Percentiles rank a stretch among this genome's conserved stretches.
Evolutionary conservation across 306 rosid genomes (phyloP).

Genomic region (Nissolia schottii): DNA sequence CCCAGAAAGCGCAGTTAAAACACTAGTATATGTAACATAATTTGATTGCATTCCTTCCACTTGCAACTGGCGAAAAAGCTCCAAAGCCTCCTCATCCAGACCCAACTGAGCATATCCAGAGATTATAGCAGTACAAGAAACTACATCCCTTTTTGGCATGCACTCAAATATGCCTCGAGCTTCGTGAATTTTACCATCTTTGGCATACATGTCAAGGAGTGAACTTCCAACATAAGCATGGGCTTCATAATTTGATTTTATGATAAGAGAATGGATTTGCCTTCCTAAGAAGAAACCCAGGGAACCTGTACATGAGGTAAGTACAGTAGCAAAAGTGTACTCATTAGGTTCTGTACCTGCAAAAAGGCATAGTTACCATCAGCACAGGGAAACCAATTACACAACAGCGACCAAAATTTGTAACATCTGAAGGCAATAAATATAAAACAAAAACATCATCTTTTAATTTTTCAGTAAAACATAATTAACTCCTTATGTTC

Average conservation of each 20-base stretch:
- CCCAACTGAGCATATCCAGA: slow-evolving; percentile 90
- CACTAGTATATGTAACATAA: slow-evolving; percentile 75
- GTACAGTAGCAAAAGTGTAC: slow-evolving; percentile 75
- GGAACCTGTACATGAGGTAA: slow-evolving; percentile 67
- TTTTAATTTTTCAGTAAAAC: neutral
- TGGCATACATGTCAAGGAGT: slow-evolving; percentile 92
- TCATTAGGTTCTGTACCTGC: slow-evolving; percentile 79
- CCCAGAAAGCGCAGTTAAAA: slow-evolving; percentile 80
- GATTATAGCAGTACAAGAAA: slow-evolving; percentile 79
- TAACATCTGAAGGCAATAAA: neutral
- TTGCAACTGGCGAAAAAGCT: slow-evolving; percentile 59
- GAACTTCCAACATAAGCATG: slow-evolving; percentile 88
- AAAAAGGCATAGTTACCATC: neutral
- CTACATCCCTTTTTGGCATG: slow-evolving; percentile 84
- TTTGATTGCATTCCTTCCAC: slow-evolving; percentile 75
- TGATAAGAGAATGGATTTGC: slow-evolving; percentile 68
- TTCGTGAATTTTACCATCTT: slow-evolving; percentile 67
- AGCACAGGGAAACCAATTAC: slow-evolving; percentile 1
- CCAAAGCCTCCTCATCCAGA: slow-evolving; percentile 69
- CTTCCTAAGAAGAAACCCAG: slow-evolving; percentile 51
- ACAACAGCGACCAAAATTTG: neutral
- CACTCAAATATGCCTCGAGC: slow-evolving; percentile 57
- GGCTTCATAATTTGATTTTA: slow-evolving; percentile 50
- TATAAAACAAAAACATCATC: neutral
- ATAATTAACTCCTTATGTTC: neutral